Percentiles rank a stretch among this genome's conserved stretches.
Evolutionary conservation across 768 basidiomycete genomes (phyloP).

Genomic region (Xanthoconium stramineum): DNA sequence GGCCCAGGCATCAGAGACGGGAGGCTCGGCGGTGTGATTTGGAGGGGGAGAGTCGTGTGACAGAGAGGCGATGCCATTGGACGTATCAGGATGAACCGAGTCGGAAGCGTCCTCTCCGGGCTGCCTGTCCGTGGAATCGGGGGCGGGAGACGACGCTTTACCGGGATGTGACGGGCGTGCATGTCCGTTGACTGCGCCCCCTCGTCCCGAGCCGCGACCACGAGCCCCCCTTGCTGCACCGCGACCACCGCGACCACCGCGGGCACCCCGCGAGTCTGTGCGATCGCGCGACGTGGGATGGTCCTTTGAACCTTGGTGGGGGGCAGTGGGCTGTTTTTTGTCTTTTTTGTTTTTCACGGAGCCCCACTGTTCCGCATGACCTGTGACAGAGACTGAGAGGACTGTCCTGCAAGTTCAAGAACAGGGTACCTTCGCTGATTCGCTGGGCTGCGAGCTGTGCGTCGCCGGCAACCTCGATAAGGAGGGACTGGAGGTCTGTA

Average conservation of each 20-base stretch:
- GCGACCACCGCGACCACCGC: slow-evolving; percentile 59
- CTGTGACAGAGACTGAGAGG: slow-evolving; percentile 37
- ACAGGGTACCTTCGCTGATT: slow-evolving; percentile 64
- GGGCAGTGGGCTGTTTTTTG: slow-evolving; percentile 54
- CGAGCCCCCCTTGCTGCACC: slow-evolving; percentile 52
- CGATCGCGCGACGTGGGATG: slow-evolving; percentile 25
- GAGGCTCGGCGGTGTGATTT: slow-evolving; percentile 12
- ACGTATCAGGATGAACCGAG: slow-evolving; percentile 11
- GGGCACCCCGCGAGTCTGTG: slow-evolving; percentile 51
- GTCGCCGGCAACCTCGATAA: slow-evolving; percentile 68
- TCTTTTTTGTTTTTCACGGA: slow-evolving; percentile 86
- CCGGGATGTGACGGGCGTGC: slow-evolving; percentile 24
- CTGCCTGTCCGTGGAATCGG: slow-evolving; percentile 31
- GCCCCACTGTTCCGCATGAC: slow-evolving; percentile 76
- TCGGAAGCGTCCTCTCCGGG: slow-evolving; percentile 21
- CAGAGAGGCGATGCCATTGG: slow-evolving; percentile 10
- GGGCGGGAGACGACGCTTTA: slow-evolving; percentile 30
- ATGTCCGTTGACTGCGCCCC: slow-evolving; percentile 32
- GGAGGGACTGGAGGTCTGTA: slow-evolving; percentile 62
- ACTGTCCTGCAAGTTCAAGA: background rate
- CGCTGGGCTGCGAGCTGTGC: slow-evolving; percentile 64
- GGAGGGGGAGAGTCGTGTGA: slow-evolving; percentile 13
- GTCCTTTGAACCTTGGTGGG: slow-evolving; percentile 50
- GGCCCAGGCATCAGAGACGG: slow-evolving; percentile 8
- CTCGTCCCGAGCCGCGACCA: slow-evolving; percentile 38